These are phyloP conservation scores for Pleurotus citrinopileatus DNA, from an alignment of 768 basidiomycete genomes.

Conservation along the genomic window DNA sequence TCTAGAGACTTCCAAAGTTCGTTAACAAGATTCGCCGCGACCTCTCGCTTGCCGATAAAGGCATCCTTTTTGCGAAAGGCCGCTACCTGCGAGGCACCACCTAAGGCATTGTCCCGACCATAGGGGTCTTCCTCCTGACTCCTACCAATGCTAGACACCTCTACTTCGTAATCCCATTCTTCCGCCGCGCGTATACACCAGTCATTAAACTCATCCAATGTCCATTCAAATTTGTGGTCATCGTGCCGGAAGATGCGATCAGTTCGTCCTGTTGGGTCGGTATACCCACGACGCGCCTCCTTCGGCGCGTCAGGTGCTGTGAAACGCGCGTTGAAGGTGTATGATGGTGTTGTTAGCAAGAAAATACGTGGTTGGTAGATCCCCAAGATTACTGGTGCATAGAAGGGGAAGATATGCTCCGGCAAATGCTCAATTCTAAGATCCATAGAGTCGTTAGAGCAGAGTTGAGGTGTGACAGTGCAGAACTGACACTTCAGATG, in stretches of 20 bases:
- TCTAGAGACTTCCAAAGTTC: conserved; percentile 14
- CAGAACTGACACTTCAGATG: conserved; percentile 73
- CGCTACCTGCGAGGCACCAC: conserved; percentile 68
- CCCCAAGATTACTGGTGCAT: conserved; percentile 73
- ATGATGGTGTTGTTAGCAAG: conserved; percentile 84
- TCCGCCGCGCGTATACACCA: conserved; percentile 59
- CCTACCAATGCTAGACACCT: conserved; percentile 56
- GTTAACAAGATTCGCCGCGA: conserved; percentile 35
- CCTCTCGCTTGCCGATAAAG: conserved; percentile 17
- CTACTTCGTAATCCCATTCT: conserved; percentile 73
- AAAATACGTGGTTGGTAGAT: conserved; percentile 72
- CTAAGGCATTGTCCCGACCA: conserved; percentile 63
- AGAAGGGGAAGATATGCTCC: conserved; percentile 51
- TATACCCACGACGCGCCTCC: conserved; percentile 48
- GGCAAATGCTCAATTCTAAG: conserved; percentile 83
- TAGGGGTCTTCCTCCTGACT: conserved; percentile 63
- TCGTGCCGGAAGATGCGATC: conserved; percentile 72
- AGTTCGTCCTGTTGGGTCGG: conserved; percentile 77
- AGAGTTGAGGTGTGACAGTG: conserved; percentile 6
- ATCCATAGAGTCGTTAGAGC: not conserved
- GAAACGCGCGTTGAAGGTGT: conserved; percentile 78
- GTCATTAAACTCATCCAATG: conserved; percentile 60
- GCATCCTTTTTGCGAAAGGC: conserved; percentile 52
- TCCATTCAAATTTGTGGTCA: conserved; percentile 94
- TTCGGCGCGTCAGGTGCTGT: conserved; percentile 46